A percentile compares a stretch with the other conserved stretches of the same genome.
Evolutionary conservation across 148 eudicot genomes (phyloP).

Genomic region (Silene latifolia): DNA sequence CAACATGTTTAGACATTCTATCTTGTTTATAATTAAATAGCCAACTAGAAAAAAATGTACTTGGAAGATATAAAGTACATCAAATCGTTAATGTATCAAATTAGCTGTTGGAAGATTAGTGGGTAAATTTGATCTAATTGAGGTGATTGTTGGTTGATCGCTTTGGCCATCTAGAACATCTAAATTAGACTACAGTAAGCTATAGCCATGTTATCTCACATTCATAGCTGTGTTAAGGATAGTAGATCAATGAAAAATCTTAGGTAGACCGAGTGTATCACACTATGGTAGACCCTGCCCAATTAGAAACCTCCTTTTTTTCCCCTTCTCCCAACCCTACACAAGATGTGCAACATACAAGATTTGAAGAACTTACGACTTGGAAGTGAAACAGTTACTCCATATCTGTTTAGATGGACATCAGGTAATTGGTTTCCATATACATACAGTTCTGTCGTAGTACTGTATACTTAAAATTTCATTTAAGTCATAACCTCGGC

Average conservation of each 20-base stretch:
- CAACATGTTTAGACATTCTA: not conserved
- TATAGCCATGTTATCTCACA: not conserved
- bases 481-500: not conserved
- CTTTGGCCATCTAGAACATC: not conserved
- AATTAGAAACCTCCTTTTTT: too few relatives aligned
- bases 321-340: too few relatives aligned
- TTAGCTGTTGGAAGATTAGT: not conserved
- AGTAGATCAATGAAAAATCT: too few relatives aligned
- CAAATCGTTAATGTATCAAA: not conserved
- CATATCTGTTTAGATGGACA: not conserved
- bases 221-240: not conserved
- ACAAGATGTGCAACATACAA: too few relatives aligned
- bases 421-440: not conserved
- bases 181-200: too few relatives aligned
- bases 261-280: too few relatives aligned
- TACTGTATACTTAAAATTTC: not conserved
- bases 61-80: too few relatives aligned
- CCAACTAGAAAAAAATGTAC: too few relatives aligned
- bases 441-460: not conserved
- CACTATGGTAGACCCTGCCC: too few relatives aligned
- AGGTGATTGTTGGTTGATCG: not conserved
- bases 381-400: too few relatives aligned
- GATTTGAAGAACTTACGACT: too few relatives aligned
- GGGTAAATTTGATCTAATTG: not conserved
- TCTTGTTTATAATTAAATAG: too few relatives aligned